A percentile compares a stretch with the other conserved stretches of the same genome.
phyloP scores from a whole-genome alignment of 805 yeast species.

The Pichia manshurica region DNA sequence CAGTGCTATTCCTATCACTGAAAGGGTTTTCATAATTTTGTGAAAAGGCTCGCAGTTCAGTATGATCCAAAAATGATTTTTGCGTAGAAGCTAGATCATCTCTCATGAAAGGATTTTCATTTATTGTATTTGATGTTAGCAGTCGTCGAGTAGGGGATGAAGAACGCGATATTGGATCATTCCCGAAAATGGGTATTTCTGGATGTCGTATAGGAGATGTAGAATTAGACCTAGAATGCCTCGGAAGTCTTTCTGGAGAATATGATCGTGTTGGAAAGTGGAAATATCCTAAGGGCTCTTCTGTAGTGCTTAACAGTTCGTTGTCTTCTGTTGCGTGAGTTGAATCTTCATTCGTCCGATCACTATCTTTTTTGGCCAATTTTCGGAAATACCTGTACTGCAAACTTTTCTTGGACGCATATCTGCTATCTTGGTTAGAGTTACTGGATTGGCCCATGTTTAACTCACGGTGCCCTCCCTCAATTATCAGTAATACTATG shows the following conservation, averaged over 20 bases:
- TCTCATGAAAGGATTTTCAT: slow-evolving; percentile 3
- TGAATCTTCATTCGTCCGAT: background rate
- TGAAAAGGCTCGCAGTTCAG: slow-evolving; percentile 1
- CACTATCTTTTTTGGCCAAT: background rate
- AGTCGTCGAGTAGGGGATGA: slow-evolving; percentile 19
- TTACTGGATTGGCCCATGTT: background rate
- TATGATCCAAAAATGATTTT: background rate
- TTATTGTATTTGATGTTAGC: background rate
- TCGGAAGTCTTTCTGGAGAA: slow-evolving; percentile 12
- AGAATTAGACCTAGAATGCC: slow-evolving; percentile 12
- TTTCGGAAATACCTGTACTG: slow-evolving; percentile 1
- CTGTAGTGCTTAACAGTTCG: background rate
- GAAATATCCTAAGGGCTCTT: slow-evolving; percentile 1
- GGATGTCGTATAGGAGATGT: slow-evolving; percentile 18
- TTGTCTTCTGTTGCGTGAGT: background rate
- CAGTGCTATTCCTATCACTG: background rate
- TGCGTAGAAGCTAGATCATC: background rate
- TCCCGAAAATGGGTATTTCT: background rate
- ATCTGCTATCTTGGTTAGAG: background rate
- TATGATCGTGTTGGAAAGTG: slow-evolving; percentile 7
- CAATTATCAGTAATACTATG: too few species aligned
- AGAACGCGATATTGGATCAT: slow-evolving; percentile 10
- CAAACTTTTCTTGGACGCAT: background rate
- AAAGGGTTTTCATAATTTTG: slow-evolving; percentile 1
- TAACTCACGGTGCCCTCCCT: too few species aligned